phyloP scores from a whole-genome alignment of 2,329 filamentous ascomycete species.

The Purpureocillium takamizusanense region DNA sequence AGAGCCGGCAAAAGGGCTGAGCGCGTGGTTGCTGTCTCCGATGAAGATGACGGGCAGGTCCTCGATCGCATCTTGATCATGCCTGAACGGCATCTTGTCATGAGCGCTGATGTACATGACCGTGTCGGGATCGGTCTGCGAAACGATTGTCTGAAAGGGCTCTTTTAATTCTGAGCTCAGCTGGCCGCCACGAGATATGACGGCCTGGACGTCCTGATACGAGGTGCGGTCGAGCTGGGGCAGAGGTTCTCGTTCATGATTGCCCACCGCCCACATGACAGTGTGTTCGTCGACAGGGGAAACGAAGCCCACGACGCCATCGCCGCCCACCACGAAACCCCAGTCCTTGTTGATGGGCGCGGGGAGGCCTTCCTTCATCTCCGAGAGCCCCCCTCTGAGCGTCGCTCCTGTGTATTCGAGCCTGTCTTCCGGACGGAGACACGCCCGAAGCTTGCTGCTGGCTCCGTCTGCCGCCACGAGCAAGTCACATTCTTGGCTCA shows the following conservation, averaged over 20 bases:
- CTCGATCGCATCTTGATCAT: slow-evolving; percentile 14
- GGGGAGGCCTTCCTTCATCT: slow-evolving; percentile 23
- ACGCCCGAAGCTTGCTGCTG: slow-evolving; percentile 28
- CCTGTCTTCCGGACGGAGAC: slow-evolving; percentile 27
- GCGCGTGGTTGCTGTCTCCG: slow-evolving; percentile 40
- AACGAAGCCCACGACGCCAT: slow-evolving; percentile 32
- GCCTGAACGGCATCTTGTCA: slow-evolving; percentile 34
- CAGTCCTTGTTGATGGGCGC: slow-evolving; percentile 25
- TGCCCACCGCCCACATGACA: slow-evolving; percentile 33
- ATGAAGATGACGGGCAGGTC: slow-evolving; percentile 30
- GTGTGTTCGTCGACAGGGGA: slow-evolving; percentile 31
- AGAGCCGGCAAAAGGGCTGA: slow-evolving; percentile 38
- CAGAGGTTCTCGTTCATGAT: slow-evolving; percentile 13
- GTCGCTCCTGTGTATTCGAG: slow-evolving; percentile 30
- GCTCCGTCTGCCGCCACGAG: slow-evolving; percentile 37
- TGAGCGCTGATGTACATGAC: slow-evolving; percentile 29
- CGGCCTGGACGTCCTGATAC: slow-evolving; percentile 12
- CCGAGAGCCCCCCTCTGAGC: slow-evolving; percentile 26
- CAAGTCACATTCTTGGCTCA: slow-evolving; percentile 24
- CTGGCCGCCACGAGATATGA: slow-evolving; percentile 21
- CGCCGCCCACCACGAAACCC: slow-evolving; percentile 28
- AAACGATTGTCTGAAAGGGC: slow-evolving; percentile 29
- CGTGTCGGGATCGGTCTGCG: slow-evolving; percentile 26
- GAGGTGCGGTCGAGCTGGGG: slow-evolving; percentile 7
- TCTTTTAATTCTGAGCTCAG: slow-evolving; percentile 25